Base-by-base conservation (phyloP, 2,329 filamentous ascomycete species). In the Penicillium sp. region DNA sequence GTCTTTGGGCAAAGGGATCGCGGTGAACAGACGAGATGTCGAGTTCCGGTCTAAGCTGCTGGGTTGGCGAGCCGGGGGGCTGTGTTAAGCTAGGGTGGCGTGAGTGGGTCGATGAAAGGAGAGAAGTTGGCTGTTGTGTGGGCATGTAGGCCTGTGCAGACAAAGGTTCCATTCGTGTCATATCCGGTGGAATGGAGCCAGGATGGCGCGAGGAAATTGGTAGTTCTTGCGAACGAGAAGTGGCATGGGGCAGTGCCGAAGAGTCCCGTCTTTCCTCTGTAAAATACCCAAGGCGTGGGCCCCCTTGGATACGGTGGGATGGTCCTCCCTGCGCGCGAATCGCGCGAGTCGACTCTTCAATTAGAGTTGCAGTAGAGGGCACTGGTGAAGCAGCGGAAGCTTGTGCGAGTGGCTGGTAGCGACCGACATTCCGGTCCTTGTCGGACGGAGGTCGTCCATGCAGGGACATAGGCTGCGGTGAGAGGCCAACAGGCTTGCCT, bases 211-310 rank as follows among this genome's bases (percentile, higher is more conserved):
- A 64, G 21, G 72, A 59, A 4, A 72, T 60, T 27, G 68, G 61
- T 45, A 69, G 53, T 19, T 75, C 72, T 60, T 68, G 69, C 11
- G 64, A 49, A n/a, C 65, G 67, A 44, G 66, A 47, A 16, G 63
- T 60, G 15, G 65, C 52, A 46, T 70, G 68, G 29, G 66, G 50
- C 33, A 72, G 45, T 23, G 66, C 55, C 5, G 67, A 57, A 43
- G 68, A 63, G 19, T 76, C 75, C 34, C 72, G 66, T 27, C 72
- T 65, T 8, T 77, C 75, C 13, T 79, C 77, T 31, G 72, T 72
- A 56, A 80, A 80, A 47, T 76, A 77, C 39, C 78, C 78, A 52
- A 74, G 56, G 29, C 72, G 75, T 9, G 78, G 78, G n/a, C 78
- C 78, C 58, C 29, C 29, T 31, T 70, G 70, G 39, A 70, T 62